Evolutionary conservation across 2,329 filamentous ascomycete genomes (phyloP).

Genomic region (Alternaria arborescens): DNA sequence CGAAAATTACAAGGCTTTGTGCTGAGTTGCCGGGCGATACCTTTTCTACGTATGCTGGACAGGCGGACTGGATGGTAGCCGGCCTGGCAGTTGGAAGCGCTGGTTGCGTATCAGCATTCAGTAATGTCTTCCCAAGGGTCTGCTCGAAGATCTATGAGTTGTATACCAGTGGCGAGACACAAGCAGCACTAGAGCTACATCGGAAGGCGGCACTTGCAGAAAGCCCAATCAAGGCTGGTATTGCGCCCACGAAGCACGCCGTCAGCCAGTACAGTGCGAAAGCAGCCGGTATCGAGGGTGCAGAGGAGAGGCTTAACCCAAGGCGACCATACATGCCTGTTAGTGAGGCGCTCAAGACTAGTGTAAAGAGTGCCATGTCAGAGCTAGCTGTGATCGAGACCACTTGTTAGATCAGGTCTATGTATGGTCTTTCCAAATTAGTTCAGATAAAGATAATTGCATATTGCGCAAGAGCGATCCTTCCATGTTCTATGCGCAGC

Average conservation of each 20-base stretch:
- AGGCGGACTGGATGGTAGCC: conserved; percentile 73
- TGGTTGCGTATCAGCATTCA: conserved; percentile 67
- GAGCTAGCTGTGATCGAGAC: conserved; percentile 40
- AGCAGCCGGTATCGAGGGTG: conserved; percentile 57
- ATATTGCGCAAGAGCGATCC: not conserved
- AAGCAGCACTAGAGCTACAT: conserved; percentile 69
- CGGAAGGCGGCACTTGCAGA: conserved; percentile 71
- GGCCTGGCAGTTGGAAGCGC: conserved; percentile 62
- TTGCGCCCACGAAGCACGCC: conserved; percentile 74
- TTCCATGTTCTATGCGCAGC: not conserved
- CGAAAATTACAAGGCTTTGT: conserved; percentile 72
- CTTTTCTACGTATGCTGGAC: conserved; percentile 76
- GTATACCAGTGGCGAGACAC: conserved; percentile 64
- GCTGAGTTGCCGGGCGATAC: conserved; percentile 59
- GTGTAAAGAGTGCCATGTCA: conserved; percentile 34
- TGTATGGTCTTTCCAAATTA: not conserved
- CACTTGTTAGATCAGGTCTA: conserved; percentile 3
- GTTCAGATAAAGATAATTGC: not conserved
- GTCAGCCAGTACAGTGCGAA: conserved; percentile 70
- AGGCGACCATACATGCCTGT: conserved; percentile 42
- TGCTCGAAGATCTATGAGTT: conserved; percentile 67
- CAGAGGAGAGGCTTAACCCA: conserved; percentile 41
- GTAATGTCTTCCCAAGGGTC: conserved; percentile 65
- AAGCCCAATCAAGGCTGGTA: conserved; percentile 70
- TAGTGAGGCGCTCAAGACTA: conserved; percentile 33